Base-by-base conservation (phyloP, 1,284 basidiomycete genomes). In the Albatrellus sp. region DNA sequence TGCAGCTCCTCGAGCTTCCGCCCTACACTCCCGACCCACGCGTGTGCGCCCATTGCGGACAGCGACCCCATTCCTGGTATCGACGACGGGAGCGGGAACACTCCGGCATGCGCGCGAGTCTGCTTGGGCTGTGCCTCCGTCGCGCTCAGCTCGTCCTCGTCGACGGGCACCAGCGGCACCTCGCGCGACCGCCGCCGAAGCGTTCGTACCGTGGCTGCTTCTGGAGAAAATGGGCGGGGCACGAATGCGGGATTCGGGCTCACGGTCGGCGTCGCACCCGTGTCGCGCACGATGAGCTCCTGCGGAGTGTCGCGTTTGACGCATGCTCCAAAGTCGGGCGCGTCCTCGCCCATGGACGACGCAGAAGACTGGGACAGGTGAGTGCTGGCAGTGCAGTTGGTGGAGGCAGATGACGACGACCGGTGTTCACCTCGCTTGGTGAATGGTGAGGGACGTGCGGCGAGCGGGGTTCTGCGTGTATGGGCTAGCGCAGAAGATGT, bases 1-100 rank as follows among this genome's bases (percentile, higher is more conserved):
- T 75, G 75, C 28, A 82, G 54, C 50, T 75, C 75, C 42, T 69
- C 75, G 61, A 76, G 71, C 54, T 73, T 76, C 61, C 72, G 77
- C 16, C 80, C 75, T 12, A 68, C 57, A 33, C 54, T 58, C 48
- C 52, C 50, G 40, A 58, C 41, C 62, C 61, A 48, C 28, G 40
- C n/a, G 11, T 45, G 29, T 30, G 55, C 47, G 19, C 55, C 56
- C 24, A 62, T 48, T 7, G 24, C 24, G 7, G 24, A 24, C 24
- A 24, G 24, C 24, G 24, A 24, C 24, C 24, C 24, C 24, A 24
- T 24, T 10, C 60, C 60, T 16, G 60, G 58, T 9, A 63, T 59
- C 17, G 60, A 59, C 37, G 59, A 54, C 2, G 58, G 49, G 2
- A 61, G 57, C 3, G 57, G 56, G n/a, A 60, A 46, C 20, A 51